Percentiles rank a stretch among this genome's conserved stretches.
phyloP scores from a whole-genome alignment of 2,329 filamentous ascomycete genomes.

The Penicillium sp. region DNA sequence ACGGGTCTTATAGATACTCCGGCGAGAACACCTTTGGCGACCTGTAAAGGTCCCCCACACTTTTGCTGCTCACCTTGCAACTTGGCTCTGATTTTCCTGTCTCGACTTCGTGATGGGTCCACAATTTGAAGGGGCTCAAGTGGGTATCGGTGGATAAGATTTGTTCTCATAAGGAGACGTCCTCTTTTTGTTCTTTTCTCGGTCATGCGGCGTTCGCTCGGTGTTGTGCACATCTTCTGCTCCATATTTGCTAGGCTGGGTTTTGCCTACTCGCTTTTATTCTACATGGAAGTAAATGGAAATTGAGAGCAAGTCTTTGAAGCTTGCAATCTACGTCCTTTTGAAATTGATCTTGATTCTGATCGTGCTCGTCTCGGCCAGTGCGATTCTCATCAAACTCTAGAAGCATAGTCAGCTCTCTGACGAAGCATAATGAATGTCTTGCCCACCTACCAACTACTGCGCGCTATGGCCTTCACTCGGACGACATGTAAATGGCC shows the following conservation, averaged over 20 bases:
- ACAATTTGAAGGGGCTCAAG: conserved; percentile 3
- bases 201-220: conserved; percentile 29
- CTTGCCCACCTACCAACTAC: not conserved
- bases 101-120: conserved; percentile 6
- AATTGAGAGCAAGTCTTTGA: conserved; percentile 2
- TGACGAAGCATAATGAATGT: not conserved
- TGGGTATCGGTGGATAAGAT: conserved; percentile 12
- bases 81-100: conserved; percentile 10
- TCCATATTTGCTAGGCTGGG: conserved; percentile 22
- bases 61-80: conserved; percentile 18
- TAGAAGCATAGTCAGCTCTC: not conserved
- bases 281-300: conserved; percentile 14
- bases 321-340: not conserved
- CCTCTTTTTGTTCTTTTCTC: conserved; percentile 14
- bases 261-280: conserved; percentile 20
- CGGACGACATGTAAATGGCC: not conserved
- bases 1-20: conserved; percentile 67
- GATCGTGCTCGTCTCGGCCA: not conserved
- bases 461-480: not conserved
- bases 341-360: not conserved
- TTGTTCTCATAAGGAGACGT: conserved; percentile 19
- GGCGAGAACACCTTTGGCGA: conserved; percentile 97
- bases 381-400: not conserved
- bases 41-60: conserved; percentile 23
- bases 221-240: conserved; percentile 27